These are phyloP conservation scores for Nicotiana benthamiana DNA, from an alignment of 257 asterid genomes.

Conservation along the genomic window DNA sequence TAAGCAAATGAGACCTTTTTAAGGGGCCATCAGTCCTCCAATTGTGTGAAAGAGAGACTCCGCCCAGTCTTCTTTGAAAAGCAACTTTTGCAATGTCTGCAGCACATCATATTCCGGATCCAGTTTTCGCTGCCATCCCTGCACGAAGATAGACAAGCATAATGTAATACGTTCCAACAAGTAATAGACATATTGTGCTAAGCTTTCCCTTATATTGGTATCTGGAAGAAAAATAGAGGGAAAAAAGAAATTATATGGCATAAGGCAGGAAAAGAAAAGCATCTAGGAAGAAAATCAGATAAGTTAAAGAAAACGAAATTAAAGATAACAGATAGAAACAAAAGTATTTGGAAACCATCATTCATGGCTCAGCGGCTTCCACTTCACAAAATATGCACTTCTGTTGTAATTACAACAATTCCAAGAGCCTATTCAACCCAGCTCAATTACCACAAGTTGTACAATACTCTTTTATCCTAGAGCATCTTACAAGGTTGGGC, in stretches of 20 bases:
- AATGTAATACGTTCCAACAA: background rate
- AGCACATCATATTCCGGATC: slow-evolving; percentile 72
- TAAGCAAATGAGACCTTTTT: slow-evolving; percentile 10
- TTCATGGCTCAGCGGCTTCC: background rate
- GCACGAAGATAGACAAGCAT: slow-evolving; percentile 6
- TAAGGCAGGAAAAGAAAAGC: background rate
- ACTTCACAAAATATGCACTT: background rate
- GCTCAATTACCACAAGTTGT: background rate
- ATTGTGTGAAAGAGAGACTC: slow-evolving; percentile 71
- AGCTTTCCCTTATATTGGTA: background rate
- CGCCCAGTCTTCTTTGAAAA: slow-evolving; percentile 68
- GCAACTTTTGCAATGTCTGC: slow-evolving; percentile 54
- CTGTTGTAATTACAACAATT: background rate
- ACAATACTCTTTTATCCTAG: background rate
- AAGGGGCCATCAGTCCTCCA: slow-evolving; percentile 83
- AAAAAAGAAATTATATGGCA: background rate
- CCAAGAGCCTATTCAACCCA: background rate
- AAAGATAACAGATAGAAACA: background rate
- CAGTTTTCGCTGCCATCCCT: slow-evolving; percentile 96
- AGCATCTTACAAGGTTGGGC: background rate
- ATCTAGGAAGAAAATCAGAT: background rate
- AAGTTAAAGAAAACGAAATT: background rate
- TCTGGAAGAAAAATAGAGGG: background rate
- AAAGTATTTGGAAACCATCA: background rate
- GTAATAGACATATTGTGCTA: background rate